Evolutionary conservation across 352 stramenopile species (phyloP), one percentile per base, ranked within the genome.

Genomic region (Hyaloperonospora brassicae): DNA sequence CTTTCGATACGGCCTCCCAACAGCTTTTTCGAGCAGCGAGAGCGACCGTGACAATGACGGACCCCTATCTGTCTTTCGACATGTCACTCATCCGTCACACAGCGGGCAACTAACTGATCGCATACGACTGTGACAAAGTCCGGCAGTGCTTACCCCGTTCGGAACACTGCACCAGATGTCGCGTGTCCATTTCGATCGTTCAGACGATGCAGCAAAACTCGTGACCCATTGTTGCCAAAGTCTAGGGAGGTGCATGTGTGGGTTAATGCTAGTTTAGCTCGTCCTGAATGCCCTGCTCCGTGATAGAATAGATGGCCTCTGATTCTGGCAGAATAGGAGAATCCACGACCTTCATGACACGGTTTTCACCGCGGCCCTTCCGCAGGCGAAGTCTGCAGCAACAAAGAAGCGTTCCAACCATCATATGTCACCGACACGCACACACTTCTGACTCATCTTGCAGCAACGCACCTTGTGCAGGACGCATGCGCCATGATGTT

Each of bases 281-380:
- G 64, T 98, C 89, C 56, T 93, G 81, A 57, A 98, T 96, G 49
- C 95, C 95, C 64, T 95, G 82, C 43, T 94, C 80, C 40, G 89
- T 95, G 62, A 99, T 97, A 12, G 96, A 97, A 73, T 99, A 99
- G 34, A 98, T 95, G 13, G 91, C 95, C 70, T 99, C 97, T 5
- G 95, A 93, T 73, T 99, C 97, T 1, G 96, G 92, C 17, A 99
- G 69, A 24, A 97, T 98, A 12, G 97, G 97, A 3, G 89, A 97
- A 66, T 98, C 95, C 25, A 97, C 87, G 14, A 98, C 81, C 65
- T 98, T 98, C 84, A 97, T 98, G 54, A 99, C 95, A 21, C 97
- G 93, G 58, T 98, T 99, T 61, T 99, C 96, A 11, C 96, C 97
- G 41, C 97, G 89, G 11, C 90, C 96, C 65, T 99, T 99, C 45